These are phyloP conservation scores for Neonectria magnoliae DNA, from an alignment of 2,329 filamentous ascomycete species.

Conservation along the genomic window DNA sequence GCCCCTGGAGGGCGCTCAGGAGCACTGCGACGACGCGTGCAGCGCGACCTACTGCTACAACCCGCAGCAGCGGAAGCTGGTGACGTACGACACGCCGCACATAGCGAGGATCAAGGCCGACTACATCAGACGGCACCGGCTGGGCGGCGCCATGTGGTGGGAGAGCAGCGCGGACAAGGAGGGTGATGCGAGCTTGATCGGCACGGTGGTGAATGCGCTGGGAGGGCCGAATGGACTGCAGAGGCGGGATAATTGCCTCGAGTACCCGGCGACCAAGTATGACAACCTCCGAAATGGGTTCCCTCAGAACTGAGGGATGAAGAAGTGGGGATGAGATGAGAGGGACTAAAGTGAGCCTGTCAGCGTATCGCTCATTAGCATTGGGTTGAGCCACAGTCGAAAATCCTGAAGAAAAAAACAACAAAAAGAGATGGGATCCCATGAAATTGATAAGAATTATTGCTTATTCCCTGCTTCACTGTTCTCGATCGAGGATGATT, in stretches of 20 bases:
- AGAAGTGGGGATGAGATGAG: not conserved
- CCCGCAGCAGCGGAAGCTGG: constrained; percentile 68
- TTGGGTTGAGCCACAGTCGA: not conserved
- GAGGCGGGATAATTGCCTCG: constrained; percentile 66
- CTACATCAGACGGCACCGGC: constrained; percentile 71
- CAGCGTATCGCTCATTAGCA: not conserved
- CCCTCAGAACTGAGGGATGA: constrained; percentile 51
- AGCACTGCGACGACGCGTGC: constrained; percentile 69
- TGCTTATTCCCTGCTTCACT: not conserved
- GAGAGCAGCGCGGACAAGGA: constrained; percentile 83
- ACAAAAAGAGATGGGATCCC: too few species aligned
- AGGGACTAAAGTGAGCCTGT: not conserved
- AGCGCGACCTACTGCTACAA: constrained; percentile 85
- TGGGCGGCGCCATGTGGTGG: constrained; percentile 99
- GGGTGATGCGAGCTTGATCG: constrained; percentile 74
- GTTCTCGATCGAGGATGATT: not conserved
- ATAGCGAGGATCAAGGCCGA: constrained; percentile 76
- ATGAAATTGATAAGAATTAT: not conserved
- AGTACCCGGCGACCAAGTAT: constrained; percentile 74
- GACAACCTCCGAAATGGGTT: constrained; percentile 73
- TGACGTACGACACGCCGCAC: constrained; percentile 80
- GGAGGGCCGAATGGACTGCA: constrained; percentile 64
- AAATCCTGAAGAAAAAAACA: not conserved
- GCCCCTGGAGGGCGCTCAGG: constrained; percentile 73
- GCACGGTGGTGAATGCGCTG: constrained; percentile 67